Evolutionary conservation across 2,329 filamentous ascomycete species (phyloP).

Genomic region (Aureobasidium mangrovei): DNA sequence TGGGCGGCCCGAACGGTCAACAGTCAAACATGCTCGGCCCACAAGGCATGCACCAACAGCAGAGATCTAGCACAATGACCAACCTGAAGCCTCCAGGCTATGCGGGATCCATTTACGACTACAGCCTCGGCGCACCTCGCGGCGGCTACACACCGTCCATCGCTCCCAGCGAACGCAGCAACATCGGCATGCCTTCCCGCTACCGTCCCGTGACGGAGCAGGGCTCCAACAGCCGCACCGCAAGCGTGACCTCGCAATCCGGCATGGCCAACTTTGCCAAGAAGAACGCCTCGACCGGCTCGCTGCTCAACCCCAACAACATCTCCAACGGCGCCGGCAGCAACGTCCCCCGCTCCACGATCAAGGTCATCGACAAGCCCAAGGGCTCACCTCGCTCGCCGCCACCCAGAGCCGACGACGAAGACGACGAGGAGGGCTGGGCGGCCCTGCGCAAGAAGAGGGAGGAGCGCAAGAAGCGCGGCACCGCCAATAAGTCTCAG

Average conservation of each 20-base stretch:
- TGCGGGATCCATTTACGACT: slow-evolving; percentile 30
- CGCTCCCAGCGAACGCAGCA: slow-evolving; percentile 91
- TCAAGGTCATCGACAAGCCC: slow-evolving; percentile 30
- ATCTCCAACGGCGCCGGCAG: slow-evolving; percentile 16
- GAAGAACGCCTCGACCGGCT: slow-evolving; percentile 13
- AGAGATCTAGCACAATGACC: slow-evolving; percentile 28
- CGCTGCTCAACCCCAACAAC: slow-evolving; percentile 26
- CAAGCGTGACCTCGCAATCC: slow-evolving; percentile 26
- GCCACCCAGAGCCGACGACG: slow-evolving; percentile 19
- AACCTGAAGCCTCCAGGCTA: slow-evolving; percentile 22
- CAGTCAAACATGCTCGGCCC: slow-evolving; percentile 68
- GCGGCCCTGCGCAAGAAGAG: slow-evolving; percentile 28
- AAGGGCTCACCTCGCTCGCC: slow-evolving; percentile 25
- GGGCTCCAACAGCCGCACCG: slow-evolving; percentile 27
- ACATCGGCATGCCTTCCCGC: slow-evolving; percentile 77
- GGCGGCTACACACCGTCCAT: slow-evolving; percentile 78
- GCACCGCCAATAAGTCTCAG: slow-evolving; percentile 20
- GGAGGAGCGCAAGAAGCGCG: slow-evolving; percentile 26
- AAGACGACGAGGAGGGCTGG: slow-evolving; percentile 29
- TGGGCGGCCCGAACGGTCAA: slow-evolving; percentile 22
- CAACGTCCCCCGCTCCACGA: slow-evolving; percentile 22
- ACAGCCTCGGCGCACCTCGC: slow-evolving; percentile 30
- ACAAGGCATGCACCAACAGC: slow-evolving; percentile 21
- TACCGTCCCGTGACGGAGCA: slow-evolving; percentile 70
- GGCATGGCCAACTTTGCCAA: neutral